Conservation (phyloP, 2,329 filamentous ascomycete species). For the Aspergillus nomiae region DNA sequence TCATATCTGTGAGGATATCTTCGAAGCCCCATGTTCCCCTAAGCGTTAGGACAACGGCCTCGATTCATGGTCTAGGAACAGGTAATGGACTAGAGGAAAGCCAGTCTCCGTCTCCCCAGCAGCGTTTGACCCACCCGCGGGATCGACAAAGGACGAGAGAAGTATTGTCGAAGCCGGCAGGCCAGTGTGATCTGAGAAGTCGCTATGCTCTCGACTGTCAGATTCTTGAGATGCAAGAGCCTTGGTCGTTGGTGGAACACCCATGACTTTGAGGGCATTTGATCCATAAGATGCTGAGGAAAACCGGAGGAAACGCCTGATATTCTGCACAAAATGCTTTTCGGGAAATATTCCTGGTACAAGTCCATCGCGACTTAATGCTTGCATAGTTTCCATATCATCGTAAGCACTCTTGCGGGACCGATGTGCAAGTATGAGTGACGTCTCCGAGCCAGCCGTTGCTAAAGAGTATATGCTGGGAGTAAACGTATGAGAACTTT, state of each 20-base stretch:
- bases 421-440: conserved; percentile 46
- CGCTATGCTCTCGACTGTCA: conserved; percentile 47
- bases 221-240: conserved; percentile 32
- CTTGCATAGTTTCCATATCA: conserved; percentile 46
- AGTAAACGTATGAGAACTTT: conserved; percentile 41
- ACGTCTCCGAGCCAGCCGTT: conserved; percentile 47
- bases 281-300: conserved; percentile 51
- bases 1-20: conserved; percentile 72
- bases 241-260: conserved; percentile 37
- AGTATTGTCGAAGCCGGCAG: conserved; percentile 53
- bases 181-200: conserved; percentile 48
- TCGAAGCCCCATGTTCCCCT: conserved; percentile 73
- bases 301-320: conserved; percentile 50
- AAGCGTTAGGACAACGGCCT: conserved; percentile 71
- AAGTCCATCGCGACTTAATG: conserved; percentile 46
- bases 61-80: conserved; percentile 70
- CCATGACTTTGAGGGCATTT: conserved; percentile 51
- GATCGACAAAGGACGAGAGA: conserved; percentile 70
- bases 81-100: conserved; percentile 72
- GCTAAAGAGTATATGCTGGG: conserved; percentile 51
- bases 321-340: conserved; percentile 48
- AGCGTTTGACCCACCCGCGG: conserved; percentile 66
- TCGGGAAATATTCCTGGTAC: conserved; percentile 50
- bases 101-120: conserved; percentile 66
- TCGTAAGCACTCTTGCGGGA: conserved; percentile 48